Conservation (phyloP, 805 yeast species). For the Nakazawaea laoshanensis region DNA sequence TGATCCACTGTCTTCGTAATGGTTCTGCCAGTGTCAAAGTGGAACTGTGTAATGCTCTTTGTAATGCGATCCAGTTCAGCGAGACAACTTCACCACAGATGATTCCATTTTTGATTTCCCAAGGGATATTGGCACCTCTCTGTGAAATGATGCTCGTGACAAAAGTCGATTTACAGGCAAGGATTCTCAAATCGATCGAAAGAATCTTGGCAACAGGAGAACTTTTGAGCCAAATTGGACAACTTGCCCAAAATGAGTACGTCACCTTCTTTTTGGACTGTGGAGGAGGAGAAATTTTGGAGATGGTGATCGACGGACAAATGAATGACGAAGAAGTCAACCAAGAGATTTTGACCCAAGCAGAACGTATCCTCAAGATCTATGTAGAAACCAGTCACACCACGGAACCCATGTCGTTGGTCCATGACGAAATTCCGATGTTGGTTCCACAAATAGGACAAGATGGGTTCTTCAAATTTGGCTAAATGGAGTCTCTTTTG, state of each 20-base stretch:
- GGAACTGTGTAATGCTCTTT: constrained; percentile 9
- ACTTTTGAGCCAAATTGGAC: constrained; percentile 3
- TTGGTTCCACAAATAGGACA: constrained; percentile 8
- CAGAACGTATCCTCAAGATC: constrained; percentile 1
- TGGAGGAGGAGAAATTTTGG: constrained; percentile 9
- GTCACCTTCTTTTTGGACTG: constrained; percentile 5
- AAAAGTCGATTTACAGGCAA: constrained; percentile 1
- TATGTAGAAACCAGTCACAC: constrained; percentile 1
- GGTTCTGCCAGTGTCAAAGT: constrained; percentile 1
- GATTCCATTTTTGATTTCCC: constrained; percentile 9
- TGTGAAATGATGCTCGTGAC: constrained; percentile 6
- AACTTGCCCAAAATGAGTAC: constrained; percentile 6
- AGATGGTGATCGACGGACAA: constrained; percentile 2
- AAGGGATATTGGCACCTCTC: constrained; percentile 9
- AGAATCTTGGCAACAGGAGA: constrained; percentile 10
- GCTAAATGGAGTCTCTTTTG: not conserved
- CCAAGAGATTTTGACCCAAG: constrained; percentile 2
- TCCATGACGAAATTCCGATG: constrained; percentile 1
- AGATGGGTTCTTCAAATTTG: constrained; percentile 10
- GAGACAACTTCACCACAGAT: constrained; percentile 5
- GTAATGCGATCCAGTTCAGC: constrained; percentile 10
- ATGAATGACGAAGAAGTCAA: constrained; percentile 9
- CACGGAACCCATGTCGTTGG: not conserved
- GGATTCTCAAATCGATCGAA: constrained; percentile 9
- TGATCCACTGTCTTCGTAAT: constrained; percentile 7